A percentile compares a stretch with the other conserved stretches of the same genome.
Evolutionary conservation across 2,329 filamentous ascomycete genomes (phyloP).

Genomic region (Pseudocercospora musae): DNA sequence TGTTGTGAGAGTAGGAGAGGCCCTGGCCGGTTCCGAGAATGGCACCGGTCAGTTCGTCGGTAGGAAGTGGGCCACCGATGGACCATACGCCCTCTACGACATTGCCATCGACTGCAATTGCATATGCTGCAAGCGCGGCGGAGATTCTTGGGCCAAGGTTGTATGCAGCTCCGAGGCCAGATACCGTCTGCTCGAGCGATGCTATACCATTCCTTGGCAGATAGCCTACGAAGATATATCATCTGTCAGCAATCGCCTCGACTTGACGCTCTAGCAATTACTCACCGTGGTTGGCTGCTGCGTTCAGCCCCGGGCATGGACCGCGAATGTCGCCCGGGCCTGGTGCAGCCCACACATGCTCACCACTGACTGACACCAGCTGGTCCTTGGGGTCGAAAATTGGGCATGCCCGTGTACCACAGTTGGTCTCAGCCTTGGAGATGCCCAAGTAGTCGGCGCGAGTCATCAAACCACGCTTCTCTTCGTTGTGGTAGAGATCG

Average conservation of each 20-base stretch:
- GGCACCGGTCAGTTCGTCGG: conserved; percentile 11
- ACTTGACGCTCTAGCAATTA: neutral
- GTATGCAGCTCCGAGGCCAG: conserved; percentile 25
- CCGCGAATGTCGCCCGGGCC: conserved; percentile 22
- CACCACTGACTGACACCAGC: conserved; percentile 18
- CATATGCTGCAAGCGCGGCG: conserved; percentile 33
- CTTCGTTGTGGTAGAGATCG: conserved; percentile 8
- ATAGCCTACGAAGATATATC: conserved; percentile 14
- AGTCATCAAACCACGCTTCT: conserved; percentile 8
- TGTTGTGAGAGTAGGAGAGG: conserved; percentile 32
- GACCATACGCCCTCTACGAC: conserved; percentile 28
- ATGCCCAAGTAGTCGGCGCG: conserved; percentile 20
- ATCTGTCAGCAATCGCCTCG: neutral
- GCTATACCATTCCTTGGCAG: conserved; percentile 32
- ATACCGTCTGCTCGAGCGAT: conserved; percentile 29
- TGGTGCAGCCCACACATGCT: conserved; percentile 17
- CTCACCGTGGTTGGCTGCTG: conserved; percentile 10
- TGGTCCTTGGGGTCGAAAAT: conserved; percentile 23
- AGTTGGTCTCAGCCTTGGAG: conserved; percentile 20
- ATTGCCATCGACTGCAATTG: conserved; percentile 33
- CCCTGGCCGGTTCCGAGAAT: conserved; percentile 27
- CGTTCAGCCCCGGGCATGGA: conserved; percentile 22
- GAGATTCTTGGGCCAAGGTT: conserved; percentile 24
- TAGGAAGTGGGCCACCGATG: conserved; percentile 31
- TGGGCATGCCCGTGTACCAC: conserved; percentile 16